Evolutionary conservation across 164 flowering plant genomes (phyloP), one percentile per base, ranked within the genome.

Genomic region (Akebia trifoliata): DNA sequence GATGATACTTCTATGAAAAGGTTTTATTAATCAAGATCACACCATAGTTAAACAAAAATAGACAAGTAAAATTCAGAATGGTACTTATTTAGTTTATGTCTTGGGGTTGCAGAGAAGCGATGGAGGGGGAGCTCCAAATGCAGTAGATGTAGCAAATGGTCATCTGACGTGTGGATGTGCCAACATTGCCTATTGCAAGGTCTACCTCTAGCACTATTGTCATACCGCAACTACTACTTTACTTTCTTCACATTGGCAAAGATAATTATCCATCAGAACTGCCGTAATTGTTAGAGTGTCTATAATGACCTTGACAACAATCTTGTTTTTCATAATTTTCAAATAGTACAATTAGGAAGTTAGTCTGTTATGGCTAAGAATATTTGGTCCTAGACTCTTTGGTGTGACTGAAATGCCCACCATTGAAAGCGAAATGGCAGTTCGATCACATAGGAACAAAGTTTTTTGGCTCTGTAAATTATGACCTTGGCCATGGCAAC

Each of bases 51-150:
- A 43, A 29, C 14, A 56, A 8, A 10, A 26, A 18, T 25, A 11
- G 2, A 8, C n/a, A n/a, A n/a, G n/a, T n/a, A 17, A 17, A 50
- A 38, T 26, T 25, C 21, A 8, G 15, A 21, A 34, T 24, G 15
- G 46, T 15, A n/a, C 11, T 30, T 31, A 42, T 25, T 12, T 8
- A 42, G 12, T 35, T 51, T n/a, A 34, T 40, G 28, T 9, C 9
- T 63, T 38, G 36, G 25, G 43, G 29, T 67, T 73, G 51, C 84
- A 93, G 99, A 87, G 95, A 63, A 93, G 92, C 47, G 90, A 93
- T 57, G 90, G 96, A 31, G 86, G 87, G 2, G 99, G 99, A 59
- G 84, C 94, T 2, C 64, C 92, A 3, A 74, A 78, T 52, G 90
- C 95, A 4, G 72, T 76, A 18, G 96, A 93, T 71, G 65, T 70